phyloP scores from a whole-genome alignment of 73 alveolate species.

The Symbiodinium natans region DNA sequence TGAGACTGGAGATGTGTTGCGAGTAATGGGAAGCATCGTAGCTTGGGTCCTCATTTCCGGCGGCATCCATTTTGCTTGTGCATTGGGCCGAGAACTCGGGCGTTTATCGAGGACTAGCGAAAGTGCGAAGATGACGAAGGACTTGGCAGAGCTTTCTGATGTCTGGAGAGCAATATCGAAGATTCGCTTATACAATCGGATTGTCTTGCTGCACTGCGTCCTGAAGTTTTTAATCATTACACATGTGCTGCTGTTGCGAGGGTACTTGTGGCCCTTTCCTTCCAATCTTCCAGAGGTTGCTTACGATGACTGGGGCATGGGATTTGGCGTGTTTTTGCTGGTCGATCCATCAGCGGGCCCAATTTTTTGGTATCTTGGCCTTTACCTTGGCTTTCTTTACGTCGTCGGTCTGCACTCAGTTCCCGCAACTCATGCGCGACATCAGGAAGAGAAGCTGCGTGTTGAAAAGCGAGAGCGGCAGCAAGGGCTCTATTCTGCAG shows the following conservation, averaged over 20 bases:
- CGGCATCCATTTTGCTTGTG: background rate
- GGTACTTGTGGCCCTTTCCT: conserved; percentile 53
- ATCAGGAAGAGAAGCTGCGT: too few species aligned
- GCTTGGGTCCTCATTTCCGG: background rate
- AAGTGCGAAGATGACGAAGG: background rate
- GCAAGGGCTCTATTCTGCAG: too few species aligned
- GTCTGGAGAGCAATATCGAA: background rate
- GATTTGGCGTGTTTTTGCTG: too few species aligned
- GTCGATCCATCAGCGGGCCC: too few species aligned
- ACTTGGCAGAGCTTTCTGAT: background rate
- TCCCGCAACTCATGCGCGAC: too few species aligned
- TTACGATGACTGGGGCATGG: background rate
- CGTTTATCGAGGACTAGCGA: background rate
- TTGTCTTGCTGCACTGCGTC: background rate
- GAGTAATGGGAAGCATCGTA: background rate
- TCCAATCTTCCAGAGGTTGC: background rate
- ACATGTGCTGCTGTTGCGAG: conserved; percentile 4
- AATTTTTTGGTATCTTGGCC: too few species aligned
- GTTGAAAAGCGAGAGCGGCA: too few species aligned
- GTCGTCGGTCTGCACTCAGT: too few species aligned
- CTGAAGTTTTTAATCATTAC: background rate
- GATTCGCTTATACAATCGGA: conserved; percentile 19
- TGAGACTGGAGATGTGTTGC: background rate
- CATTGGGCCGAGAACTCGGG: background rate
- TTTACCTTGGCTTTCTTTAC: too few species aligned